Evolutionary conservation across 1,284 basidiomycete genomes (phyloP).

Genomic region (Moniliella sp.): DNA sequence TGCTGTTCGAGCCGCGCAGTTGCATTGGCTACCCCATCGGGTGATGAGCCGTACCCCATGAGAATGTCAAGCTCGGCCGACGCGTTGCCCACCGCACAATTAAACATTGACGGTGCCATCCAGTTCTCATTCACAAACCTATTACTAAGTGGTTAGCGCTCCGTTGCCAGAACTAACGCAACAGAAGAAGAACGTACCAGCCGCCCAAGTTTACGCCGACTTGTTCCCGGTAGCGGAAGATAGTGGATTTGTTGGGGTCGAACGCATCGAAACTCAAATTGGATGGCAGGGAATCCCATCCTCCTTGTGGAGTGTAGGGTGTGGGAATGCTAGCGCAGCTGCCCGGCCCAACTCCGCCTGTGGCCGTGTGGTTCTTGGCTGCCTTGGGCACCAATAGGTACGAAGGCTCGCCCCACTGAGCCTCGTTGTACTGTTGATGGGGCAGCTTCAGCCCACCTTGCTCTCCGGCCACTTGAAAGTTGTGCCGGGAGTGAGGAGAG

Average conservation of each 20-base stretch:
- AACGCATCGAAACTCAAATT: constrained; percentile 18
- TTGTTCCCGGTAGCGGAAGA: constrained; percentile 26
- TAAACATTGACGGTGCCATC: constrained; percentile 53
- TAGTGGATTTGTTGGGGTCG: constrained; percentile 21
- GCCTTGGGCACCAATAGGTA: no score
- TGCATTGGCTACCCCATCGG: constrained; percentile 37
- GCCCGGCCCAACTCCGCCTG: constrained; percentile 14
- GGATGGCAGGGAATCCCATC: constrained; percentile 10
- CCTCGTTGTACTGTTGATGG: not conserved
- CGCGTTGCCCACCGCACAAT: constrained; percentile 43
- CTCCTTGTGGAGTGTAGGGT: constrained; percentile 19
- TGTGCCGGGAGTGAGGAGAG: no score
- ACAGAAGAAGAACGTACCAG: constrained; percentile 5
- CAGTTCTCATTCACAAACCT: constrained; percentile 59
- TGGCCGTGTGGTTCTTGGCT: constrained; percentile 6
- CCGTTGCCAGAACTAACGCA: not conserved
- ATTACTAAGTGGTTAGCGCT: not conserved
- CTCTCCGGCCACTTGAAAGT: no score
- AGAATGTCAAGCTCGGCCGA: constrained; percentile 39
- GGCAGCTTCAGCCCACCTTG: not conserved
- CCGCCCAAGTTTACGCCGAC: constrained; percentile 19
- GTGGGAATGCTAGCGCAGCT: constrained; percentile 13
- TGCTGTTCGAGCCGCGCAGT: constrained; percentile 44
- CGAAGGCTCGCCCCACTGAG: constrained; percentile 17
- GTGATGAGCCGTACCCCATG: constrained; percentile 41